A percentile compares a stretch with the other conserved stretches of the same genome.
phyloP scores from a whole-genome alignment of 1,284 basidiomycete species.

The Cryptococcus jaspeensis region DNA sequence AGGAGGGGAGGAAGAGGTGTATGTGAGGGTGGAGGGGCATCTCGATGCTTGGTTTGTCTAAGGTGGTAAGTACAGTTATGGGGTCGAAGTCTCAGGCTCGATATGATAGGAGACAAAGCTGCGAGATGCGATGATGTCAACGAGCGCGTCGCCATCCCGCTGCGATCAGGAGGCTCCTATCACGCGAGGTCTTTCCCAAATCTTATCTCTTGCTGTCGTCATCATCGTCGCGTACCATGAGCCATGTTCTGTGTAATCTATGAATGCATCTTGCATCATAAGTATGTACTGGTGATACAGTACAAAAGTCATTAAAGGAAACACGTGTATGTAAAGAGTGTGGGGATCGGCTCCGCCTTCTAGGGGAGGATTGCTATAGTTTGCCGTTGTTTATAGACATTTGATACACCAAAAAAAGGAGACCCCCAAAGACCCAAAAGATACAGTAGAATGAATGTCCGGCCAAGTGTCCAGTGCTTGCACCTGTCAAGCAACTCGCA shows the following conservation, averaged over 20 bases:
- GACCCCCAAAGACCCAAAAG: background rate
- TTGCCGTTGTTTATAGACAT: slow-evolving; percentile 3
- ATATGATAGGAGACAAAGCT: background rate
- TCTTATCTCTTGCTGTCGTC: background rate
- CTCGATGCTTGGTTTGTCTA: background rate
- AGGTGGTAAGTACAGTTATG: too few relatives aligned
- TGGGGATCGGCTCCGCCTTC: background rate
- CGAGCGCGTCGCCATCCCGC: slow-evolving; percentile 2
- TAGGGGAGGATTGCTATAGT: too few relatives aligned
- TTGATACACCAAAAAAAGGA: slow-evolving; percentile 11
- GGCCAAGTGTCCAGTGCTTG: background rate
- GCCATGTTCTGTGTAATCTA: background rate
- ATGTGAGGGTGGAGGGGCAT: slow-evolving; percentile 33
- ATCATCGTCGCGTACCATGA: background rate
- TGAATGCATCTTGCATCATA: background rate
- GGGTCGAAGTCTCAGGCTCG: too few relatives aligned
- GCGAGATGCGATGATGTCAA: background rate
- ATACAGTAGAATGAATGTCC: background rate
- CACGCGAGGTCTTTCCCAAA: background rate
- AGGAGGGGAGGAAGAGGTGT: slow-evolving; percentile 36
- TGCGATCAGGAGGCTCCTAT: background rate
- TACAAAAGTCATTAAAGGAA: background rate
- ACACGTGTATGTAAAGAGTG: background rate
- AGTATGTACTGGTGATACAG: background rate
- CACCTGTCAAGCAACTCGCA: too few relatives aligned